Conservation (phyloP, 495 filamentous ascomycete genomes). For the Penicillium crystallinum region DNA sequence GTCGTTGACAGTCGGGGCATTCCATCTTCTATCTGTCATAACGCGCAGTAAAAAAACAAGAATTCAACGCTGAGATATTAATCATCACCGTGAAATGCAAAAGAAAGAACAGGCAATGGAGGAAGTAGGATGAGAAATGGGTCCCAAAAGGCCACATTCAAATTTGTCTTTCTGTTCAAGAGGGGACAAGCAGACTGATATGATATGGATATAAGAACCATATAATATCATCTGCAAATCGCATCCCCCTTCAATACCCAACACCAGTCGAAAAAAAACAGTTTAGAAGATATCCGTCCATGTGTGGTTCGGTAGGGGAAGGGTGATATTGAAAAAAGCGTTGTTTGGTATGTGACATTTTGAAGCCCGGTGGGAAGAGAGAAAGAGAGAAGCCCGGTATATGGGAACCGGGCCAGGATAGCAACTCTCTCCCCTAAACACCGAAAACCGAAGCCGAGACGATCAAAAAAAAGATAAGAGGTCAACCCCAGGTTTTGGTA, state of each 20-base stretch:
- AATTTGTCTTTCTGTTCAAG: slow-evolving; percentile 16
- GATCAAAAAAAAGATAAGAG: slow-evolving; percentile 11
- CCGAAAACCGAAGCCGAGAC: slow-evolving; percentile 5
- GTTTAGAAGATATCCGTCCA: slow-evolving; percentile 1
- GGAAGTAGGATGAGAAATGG: slow-evolving; percentile 11
- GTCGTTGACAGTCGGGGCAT: slow-evolving; percentile 16
- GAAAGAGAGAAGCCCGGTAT: neutral
- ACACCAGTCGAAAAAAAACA: slow-evolving; percentile 6
- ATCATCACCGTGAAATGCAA: slow-evolving; percentile 7
- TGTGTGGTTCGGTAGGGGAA: slow-evolving; percentile 3
- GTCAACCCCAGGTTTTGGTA: slow-evolving; percentile 22
- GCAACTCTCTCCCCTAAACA: slow-evolving; percentile 1
- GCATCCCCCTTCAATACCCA: neutral
- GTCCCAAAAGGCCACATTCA: slow-evolving; percentile 19
- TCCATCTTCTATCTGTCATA: slow-evolving; percentile 33
- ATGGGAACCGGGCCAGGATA: slow-evolving; percentile 10
- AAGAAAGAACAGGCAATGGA: slow-evolving; percentile 12
- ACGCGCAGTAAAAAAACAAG: slow-evolving; percentile 8
- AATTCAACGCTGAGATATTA: slow-evolving; percentile 16
- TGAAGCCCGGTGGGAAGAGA: slow-evolving; percentile 20
- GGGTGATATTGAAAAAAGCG: slow-evolving; percentile 16
- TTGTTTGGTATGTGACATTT: slow-evolving; percentile 34
- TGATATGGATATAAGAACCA: slow-evolving; percentile 1
- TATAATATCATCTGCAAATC: slow-evolving; percentile 19
- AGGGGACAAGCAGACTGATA: slow-evolving; percentile 4